A percentile compares a stretch with the other conserved stretches of the same genome.
Evolutionary conservation across 495 filamentous ascomycete species (phyloP).

Genomic region (Penicillium odoratum): DNA sequence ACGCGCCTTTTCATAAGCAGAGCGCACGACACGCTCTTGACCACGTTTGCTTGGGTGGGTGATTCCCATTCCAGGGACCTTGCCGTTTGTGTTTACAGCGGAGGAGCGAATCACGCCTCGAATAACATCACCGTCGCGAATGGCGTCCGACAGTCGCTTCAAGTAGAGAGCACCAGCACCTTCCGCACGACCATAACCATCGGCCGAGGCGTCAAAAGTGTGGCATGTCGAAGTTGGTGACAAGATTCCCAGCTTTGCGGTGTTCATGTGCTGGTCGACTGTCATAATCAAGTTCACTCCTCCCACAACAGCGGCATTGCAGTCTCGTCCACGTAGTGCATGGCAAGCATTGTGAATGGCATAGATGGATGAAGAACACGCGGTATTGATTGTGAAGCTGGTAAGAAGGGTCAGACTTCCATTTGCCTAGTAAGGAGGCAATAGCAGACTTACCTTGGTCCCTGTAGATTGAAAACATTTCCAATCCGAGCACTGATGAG

Average conservation of each 20-base stretch:
- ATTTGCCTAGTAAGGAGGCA: background rate
- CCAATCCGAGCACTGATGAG: constrained; percentile 34
- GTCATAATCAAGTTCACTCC: constrained; percentile 44
- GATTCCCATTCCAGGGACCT: constrained; percentile 3
- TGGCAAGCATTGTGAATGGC: constrained; percentile 36
- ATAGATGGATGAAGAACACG: constrained; percentile 37
- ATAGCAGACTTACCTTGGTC: constrained; percentile 22
- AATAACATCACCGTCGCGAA: constrained; percentile 37
- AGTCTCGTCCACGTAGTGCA: constrained; percentile 38
- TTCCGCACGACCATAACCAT: constrained; percentile 68
- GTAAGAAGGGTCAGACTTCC: background rate
- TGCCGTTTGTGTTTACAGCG: constrained; percentile 36
- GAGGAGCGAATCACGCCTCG: constrained; percentile 44
- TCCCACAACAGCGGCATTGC: constrained; percentile 40
- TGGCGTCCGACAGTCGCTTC: constrained; percentile 34
- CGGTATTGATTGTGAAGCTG: constrained; percentile 22
- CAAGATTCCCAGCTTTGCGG: constrained; percentile 31
- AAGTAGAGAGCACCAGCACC: constrained; percentile 38
- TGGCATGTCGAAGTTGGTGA: constrained; percentile 42
- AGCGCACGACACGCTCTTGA: background rate
- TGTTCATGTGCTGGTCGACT: constrained; percentile 29
- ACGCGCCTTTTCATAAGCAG: background rate
- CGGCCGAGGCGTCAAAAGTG: constrained; percentile 60
- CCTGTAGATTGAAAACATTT: constrained; percentile 34
- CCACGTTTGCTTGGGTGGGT: background rate